These are phyloP conservation scores for Colletotrichum gloeosporioides DNA, from an alignment of 2,329 filamentous ascomycete species.

Conservation along the genomic window DNA sequence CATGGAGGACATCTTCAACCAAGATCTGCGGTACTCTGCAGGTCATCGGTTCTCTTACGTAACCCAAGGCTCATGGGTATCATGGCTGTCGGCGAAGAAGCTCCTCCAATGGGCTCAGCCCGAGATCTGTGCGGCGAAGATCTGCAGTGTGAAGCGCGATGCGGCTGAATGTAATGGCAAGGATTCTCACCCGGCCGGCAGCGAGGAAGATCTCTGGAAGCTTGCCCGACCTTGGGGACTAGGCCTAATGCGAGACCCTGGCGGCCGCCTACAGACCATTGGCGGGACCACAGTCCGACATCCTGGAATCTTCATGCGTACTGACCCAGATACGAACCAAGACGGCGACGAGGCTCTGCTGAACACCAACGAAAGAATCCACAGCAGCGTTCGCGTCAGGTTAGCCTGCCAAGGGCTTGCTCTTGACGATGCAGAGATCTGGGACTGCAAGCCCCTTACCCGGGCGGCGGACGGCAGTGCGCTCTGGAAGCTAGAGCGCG, in stretches of 20 bases:
- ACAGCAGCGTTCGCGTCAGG: slow-evolving; percentile 57
- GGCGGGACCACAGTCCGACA: slow-evolving; percentile 46
- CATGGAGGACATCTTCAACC: not conserved
- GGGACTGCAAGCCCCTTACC: slow-evolving; percentile 48
- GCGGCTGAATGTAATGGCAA: slow-evolving; percentile 40
- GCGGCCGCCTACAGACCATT: slow-evolving; percentile 47
- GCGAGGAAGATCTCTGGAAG: slow-evolving; percentile 21
- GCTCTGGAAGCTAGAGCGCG: slow-evolving; percentile 49
- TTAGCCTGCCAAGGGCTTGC: slow-evolving; percentile 55
- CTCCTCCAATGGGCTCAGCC: not conserved
- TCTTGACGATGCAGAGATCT: slow-evolving; percentile 50
- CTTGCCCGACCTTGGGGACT: slow-evolving; percentile 54
- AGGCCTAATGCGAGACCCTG: slow-evolving; percentile 46
- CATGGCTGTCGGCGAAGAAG: not conserved
- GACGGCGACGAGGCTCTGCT: slow-evolving; percentile 45
- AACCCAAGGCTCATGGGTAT: not conserved
- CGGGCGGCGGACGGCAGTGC: slow-evolving; percentile 22
- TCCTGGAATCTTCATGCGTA: slow-evolving; percentile 53
- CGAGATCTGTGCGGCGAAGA: not conserved
- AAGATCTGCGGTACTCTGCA: not conserved
- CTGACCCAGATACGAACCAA: slow-evolving; percentile 43
- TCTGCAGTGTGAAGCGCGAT: slow-evolving; percentile 32
- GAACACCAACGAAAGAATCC: slow-evolving; percentile 60
- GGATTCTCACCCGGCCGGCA: slow-evolving; percentile 27
- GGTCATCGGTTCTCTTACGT: not conserved